A percentile compares a stretch with the other conserved stretches of the same genome.
phyloP scores from a whole-genome alignment of 192 early-diverging fungal genomes.

The Rhizoclosmatium sp. region DNA sequence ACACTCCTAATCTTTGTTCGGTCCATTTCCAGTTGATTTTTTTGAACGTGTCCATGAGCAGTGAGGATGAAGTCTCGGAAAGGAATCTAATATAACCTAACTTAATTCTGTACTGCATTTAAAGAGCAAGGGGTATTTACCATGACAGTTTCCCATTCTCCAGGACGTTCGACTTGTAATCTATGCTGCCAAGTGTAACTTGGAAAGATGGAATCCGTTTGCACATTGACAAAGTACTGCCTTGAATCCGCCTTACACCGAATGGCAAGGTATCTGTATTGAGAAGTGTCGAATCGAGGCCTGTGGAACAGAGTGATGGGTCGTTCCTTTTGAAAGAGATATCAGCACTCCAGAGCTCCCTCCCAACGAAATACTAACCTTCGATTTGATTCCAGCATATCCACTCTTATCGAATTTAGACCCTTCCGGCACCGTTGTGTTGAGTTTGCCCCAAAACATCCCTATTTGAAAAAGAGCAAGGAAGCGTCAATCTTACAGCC shows the following conservation, averaged over 20 bases:
- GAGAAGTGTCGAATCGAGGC: constrained; percentile 83
- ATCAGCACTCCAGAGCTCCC: neutral
- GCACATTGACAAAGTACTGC: constrained; percentile 94
- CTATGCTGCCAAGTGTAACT: constrained; percentile 94
- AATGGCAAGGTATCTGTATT: constrained; percentile 85
- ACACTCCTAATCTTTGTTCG: constrained; percentile 86
- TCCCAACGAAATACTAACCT: constrained; percentile 49
- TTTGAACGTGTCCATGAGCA: constrained; percentile 85
- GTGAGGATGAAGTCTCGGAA: constrained; percentile 94
- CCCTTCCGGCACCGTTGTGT: constrained; percentile 78
- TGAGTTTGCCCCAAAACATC: constrained; percentile 83
- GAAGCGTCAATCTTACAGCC: too few species aligned
- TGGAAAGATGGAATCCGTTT: constrained; percentile 82
- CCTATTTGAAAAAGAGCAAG: constrained; percentile 34
- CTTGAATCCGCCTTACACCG: constrained; percentile 81
- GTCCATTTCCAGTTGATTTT: constrained; percentile 85
- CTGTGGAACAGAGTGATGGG: constrained; percentile 76
- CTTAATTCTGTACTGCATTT: neutral
- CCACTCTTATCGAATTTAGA: constrained; percentile 79
- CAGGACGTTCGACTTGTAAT: constrained; percentile 83
- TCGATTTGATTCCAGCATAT: constrained; percentile 90
- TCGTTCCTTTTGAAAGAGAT: constrained; percentile 52
- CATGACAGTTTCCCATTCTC: constrained; percentile 91
- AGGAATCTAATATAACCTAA: constrained; percentile 69
- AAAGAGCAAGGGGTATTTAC: constrained; percentile 50